Base-by-base conservation (phyloP, 768 basidiomycete genomes). In the Leccinum subgranulosum region DNA sequence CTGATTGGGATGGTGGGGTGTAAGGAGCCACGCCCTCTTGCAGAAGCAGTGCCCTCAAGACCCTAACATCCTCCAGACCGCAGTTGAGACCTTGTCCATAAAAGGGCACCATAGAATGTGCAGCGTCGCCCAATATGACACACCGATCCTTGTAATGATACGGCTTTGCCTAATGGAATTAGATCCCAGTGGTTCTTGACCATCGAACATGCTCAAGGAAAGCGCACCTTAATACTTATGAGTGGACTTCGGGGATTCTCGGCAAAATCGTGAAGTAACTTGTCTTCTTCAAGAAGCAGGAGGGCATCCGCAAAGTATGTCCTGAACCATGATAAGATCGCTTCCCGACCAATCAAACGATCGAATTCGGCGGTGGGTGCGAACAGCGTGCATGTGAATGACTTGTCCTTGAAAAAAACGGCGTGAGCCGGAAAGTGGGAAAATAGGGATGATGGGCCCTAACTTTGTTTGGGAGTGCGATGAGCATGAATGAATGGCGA, bases 61-160 rank as follows among this genome's bases (percentile, higher is more conserved):
- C 84, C 63, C 97, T 85, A 65, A 98, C 94, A 73, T 99, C 96
- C 75, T 99, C 96, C 53, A 99, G 82, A 15, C 96, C 96, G 69
- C 95, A 97, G 69, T 99, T 99, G 64, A 98, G 81, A 43, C 96
- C 96, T 79, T 99, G 96, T 45, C 96, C 91, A 71, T 90, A 94
- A 76, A 94, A 95, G 60, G 96, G 95, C n/a, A 95, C 94, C 94
- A 98, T 98, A 45, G 93, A 90, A 74, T 99, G 96, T 11, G 94
- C 92, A 41, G 96, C 89, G 73, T 99, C 96, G 55, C 96, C 96
- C 51, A 99, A 75, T 55, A 98, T 82, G 39, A 98, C 81, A 60
- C 80, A 92, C 64, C 90, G 82, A 76, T 93, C 92, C 75, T 83
- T 82, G 79, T 92, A 93, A 74, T 97, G 93, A 74, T 94, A 95